Base-by-base conservation (phyloP, 2,329 filamentous ascomycete species). In the Fusarium coicis region DNA sequence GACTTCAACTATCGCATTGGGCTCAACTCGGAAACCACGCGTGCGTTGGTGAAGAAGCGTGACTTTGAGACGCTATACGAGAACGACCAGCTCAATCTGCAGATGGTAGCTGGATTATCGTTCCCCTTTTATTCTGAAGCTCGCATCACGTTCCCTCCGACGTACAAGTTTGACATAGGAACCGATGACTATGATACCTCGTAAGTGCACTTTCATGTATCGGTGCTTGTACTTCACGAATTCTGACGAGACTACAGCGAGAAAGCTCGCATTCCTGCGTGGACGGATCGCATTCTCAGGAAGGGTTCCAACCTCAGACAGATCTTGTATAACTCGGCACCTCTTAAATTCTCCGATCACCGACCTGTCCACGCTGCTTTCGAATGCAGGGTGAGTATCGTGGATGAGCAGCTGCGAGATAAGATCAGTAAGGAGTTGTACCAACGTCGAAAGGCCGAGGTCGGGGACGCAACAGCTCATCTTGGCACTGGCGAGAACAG, bases 1-100 rank as follows among this genome's bases (percentile, higher is more conserved):
- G 96, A 99, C 81, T 99, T 99, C 85, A 99, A 99, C 80, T 99
- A 99, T 82, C 92, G 96, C 23, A 97, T 99, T 76, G 96, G 95
- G 2, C 87, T 98, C 64, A 88, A 88, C 49, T 91, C 94, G 73
- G 94, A 97, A 43, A 91, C 88, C 67, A 93, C 94, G 12, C 92
- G 93, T 74, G 88, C 91, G 37, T 84, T 97, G 15, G 90, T 97
- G 61, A 89, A 92, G 76, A 87, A 89, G 61, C 86, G 89, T 32
- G 92, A 98, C 77, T 85, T 97, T 16, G 93, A 92, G 63, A 91
- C 88, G 23, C 84, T 98, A 55, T 97, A 97, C 79, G 93, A 96
- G 70, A 97, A 98, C 77, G 96, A 98, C 78, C 95, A 98, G 86
- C 88, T 99, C 63, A 98, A 98, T 80, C 85, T 98, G 14, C 95